Base-by-base conservation (phyloP, 352 stramenopile species). In the Phytophthora kernoviae region DNA sequence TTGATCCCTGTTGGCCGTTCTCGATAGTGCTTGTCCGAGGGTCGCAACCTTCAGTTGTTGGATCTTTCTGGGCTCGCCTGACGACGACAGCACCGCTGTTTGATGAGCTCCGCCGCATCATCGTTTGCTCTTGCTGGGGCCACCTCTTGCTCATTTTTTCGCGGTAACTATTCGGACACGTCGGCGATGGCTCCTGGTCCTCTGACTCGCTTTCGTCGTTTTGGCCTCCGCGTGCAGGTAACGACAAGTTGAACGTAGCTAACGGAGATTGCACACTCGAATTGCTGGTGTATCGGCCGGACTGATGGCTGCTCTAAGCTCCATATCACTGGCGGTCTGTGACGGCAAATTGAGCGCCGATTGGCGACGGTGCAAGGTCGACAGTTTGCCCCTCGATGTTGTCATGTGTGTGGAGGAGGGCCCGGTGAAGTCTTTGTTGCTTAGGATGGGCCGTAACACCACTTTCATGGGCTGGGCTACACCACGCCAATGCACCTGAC, bases 301-400 rank as follows among this genome's bases (percentile, higher is more conserved):
- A 44, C 40, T 70, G 27, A 49, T 40, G 4, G 0, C 47, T 20
- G 22, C 32, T 10, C 14, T 43, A 14, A 43, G 18, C 18, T 43
- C 12, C 10, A 43, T 21, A 9, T 64, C 43, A 41, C 24, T 22
- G 26, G 43, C 12, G 39, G 15, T 24, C 22, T 58, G 46, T 4
- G 46, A 21, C 20, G 73, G 64, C 40, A 77, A 26, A 21, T 75
- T 70, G 26, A 72, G 63, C 42, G 68, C 73, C n/a, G 74, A 83
- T 37, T 78, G 70, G 34, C 70, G 67, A 54, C 74, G 64, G n/a
- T 74, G 73, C 21, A 79, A 48, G 27, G 70, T 77, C 37, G 74
- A 80, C 68, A 80, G 78, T 67, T 58, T 67, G 27, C 48, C 55
- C 46, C 50, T 71, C 46, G 66, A 71, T 14, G 62, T 75, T 45